Base-by-base conservation (phyloP, 2,329 filamentous ascomycete genomes). In the Teratosphaeria nubilosa region DNA sequence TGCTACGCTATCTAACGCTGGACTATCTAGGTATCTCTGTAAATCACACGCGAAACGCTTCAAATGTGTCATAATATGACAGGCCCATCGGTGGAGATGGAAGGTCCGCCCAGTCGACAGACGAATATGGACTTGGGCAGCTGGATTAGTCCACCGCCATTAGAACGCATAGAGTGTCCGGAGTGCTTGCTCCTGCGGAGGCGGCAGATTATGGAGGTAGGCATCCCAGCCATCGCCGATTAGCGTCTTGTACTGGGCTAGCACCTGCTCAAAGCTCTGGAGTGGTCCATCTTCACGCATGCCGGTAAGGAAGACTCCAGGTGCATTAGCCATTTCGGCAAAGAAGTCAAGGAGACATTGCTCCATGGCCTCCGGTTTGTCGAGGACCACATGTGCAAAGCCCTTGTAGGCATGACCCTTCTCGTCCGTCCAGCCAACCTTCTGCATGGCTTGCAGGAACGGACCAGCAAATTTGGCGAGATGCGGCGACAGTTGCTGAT, bases 341-440 rank as follows among this genome's bases (percentile, higher is more conserved):
- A 99, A 95, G 75, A 94, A 95, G 58, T 87, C 83, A 37, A 87
- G 79, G 48, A 99, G 78, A 59, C 86, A 88, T 65, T 86, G 86
- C 75, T 97, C 94, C 84, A 99, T 92, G 1, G 91, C 90, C 69
- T 91, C 84, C 0, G 94, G 94, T 68, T 97, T 97, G 69, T 85
- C 84, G 61, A 88, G 82, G 3, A 97, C 88, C 53, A 95, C 82
- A 65, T 87, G 81, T 57, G 89, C 88, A 75, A 99, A 96, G 0
- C 94, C 94, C 67, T 90, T 85, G 72, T 97, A 90, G 0, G 94
- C 92, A 27, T 91, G 91, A 0, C 88, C 90, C 76, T 99, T 99
- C 75, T 99, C 94, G 60, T 95, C 89, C 2, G 90, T 92, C 68
- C 89, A 86, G 56, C 90, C 87, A 32, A 97, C 87, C 62, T 90